Base-by-base conservation (phyloP, 2,329 filamentous ascomycete species). In the Colletotrichum sp. region DNA sequence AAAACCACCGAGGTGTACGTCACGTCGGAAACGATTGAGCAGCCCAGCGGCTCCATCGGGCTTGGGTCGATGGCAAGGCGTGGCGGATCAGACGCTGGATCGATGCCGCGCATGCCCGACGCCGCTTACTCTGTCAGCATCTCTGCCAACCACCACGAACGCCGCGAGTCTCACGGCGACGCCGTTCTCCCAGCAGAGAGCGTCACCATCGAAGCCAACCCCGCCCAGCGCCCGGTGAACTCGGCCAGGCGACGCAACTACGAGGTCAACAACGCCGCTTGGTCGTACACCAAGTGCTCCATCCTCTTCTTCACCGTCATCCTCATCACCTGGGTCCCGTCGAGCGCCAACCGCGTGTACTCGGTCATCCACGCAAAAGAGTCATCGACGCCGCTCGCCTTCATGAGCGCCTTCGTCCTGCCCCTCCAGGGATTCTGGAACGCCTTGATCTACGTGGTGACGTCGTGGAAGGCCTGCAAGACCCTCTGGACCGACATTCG, bases 401-500 rank as follows among this genome's bases (percentile, higher is more conserved):
- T 94, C 78, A 90, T 93, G 78, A 93, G 93, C 26, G 92, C 94
- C 0, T 89, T 95, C 55, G 94, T 97, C 1, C 88, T 98, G 10
- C 95, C 95, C 0, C 88, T 96, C 0, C 95, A 98, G 82, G 95
- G 95, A 0, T 94, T 96, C 80, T 97, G 95, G 94, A 98, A 98
- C 82, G 91, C 93, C 21, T 83, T 94, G 74, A 95, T 98, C 78
- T 98, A 97, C 83, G 85, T 92, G 18, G 88, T 91, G 13, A 95
- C 94, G 2, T 95, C 93, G 7, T 91, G 92, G 88, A 84, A 90
- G 66, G 93, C 93, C 0, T 93, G 92, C 81, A 89, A 89, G 81
- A 84, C 84, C 36, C 82, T 92, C 32, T 84, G 82, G 69, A 79
- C 80, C 12, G 86, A 88, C 63, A 72, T 88, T n/a, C 75, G 79